Base-by-base conservation (phyloP, 169 alveolate species). In the Plasmodium yoelii region DNA sequence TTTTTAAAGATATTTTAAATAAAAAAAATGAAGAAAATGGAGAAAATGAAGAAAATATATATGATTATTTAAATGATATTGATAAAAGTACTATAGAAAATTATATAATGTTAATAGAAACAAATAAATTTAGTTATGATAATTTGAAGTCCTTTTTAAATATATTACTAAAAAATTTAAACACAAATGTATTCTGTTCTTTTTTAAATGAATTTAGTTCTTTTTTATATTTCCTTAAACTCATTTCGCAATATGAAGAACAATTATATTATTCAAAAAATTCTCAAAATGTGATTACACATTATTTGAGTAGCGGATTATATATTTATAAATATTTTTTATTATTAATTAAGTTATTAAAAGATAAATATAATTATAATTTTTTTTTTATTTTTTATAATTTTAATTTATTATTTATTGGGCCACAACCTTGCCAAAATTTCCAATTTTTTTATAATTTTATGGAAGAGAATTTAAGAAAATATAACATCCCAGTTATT, bases 201-300 rank as follows among this genome's bases (percentile, higher is more conserved):
- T 42, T 61, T 49, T 47, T 61, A 4, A 75, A 75, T 26, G 68
- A 75, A 12, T 61, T 75, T 18, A 75, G 88, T 65, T 73, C 88
- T 1, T 75, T 46, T 61, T 75, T 75, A 75, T 75, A 75, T 75
- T 75, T 75, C 61, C 46, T 75, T 47, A 75, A 75, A 49, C 46
- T 75, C 34, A 18, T 75, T 13, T 28, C 75, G 12, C 60, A 75
- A 18, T 75, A 67, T 75, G 88, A 75, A 61, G 88, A 75, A 53
- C 34, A 61, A 19, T 28, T 47, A 15, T 75, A 75, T 53, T 75
- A 65, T 75, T 19, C 24, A 28, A 61, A 61, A 22, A 19, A 63
- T 55, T 22, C 88, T 5, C 34, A 61, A 18, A 67, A 67, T 26
- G 61, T 75, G 5, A 22, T 75, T 3, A 22, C 63, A 3, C 28